A percentile compares a stretch with the other conserved stretches of the same genome.
phyloP scores from a whole-genome alignment of 768 basidiomycete genomes.

The Suillus placidus region DNA sequence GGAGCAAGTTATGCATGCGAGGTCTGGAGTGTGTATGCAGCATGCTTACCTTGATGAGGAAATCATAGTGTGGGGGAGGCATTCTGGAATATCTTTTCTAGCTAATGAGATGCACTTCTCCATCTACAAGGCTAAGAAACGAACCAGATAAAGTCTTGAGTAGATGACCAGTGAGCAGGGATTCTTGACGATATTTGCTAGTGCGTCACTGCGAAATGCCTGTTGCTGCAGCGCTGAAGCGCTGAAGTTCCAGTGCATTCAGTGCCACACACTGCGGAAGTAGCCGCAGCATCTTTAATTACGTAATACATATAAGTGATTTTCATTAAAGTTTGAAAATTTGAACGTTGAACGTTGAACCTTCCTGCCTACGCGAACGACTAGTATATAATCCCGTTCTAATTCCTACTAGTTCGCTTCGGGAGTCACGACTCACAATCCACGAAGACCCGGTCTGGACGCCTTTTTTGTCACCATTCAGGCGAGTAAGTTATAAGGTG shows the following conservation, averaged over 20 bases:
- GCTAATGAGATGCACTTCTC: background rate
- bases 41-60: slow-evolving; percentile 81
- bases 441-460: background rate
- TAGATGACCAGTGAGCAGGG: background rate
- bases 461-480: background rate
- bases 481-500: too few species aligned
- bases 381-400: background rate
- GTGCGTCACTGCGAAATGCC: background rate
- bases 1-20: slow-evolving; percentile 14
- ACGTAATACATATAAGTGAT: background rate
- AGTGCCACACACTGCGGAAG: slow-evolving; percentile 2
- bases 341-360: background rate
- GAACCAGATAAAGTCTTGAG: slow-evolving; percentile 3
- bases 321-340: background rate
- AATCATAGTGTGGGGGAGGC: slow-evolving; percentile 96
- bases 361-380: background rate
- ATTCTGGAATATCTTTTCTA: slow-evolving; percentile 39
- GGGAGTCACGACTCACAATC: background rate
- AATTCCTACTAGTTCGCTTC: background rate
- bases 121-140: background rate
- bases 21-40: slow-evolving; percentile 6
- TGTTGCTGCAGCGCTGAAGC: background rate
- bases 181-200: slow-evolving; percentile 6
- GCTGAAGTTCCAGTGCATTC: slow-evolving; percentile 5
- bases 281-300: background rate